Conservation (phyloP, 2,329 filamentous ascomycete genomes). For the Paecilomyces variotii region DNA sequence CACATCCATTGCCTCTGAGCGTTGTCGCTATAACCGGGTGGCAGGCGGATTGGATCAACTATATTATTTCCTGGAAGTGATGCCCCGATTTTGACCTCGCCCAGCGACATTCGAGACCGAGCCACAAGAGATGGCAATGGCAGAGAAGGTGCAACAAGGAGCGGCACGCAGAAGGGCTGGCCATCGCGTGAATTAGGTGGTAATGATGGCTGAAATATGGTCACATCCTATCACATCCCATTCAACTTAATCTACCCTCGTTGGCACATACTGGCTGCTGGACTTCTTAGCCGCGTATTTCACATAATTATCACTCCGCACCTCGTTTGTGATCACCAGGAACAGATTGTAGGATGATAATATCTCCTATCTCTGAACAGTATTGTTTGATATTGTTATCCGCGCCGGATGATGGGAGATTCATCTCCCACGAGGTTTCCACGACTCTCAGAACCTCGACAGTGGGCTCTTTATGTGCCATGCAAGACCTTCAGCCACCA, state of each 20-base stretch:
- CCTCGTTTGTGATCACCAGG: too few species aligned
- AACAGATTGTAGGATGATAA: too few species aligned
- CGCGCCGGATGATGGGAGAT: too few species aligned
- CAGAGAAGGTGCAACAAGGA: background rate
- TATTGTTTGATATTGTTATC: too few species aligned
- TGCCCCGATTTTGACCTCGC: background rate
- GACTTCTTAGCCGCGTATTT: background rate
- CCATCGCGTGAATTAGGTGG: background rate
- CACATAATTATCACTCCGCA: background rate
- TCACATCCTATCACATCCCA: background rate
- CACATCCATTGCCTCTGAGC: background rate
- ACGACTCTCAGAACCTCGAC: too few species aligned
- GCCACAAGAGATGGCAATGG: background rate
- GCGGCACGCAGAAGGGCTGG: background rate
- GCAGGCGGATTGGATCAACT: background rate
- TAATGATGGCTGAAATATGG: background rate
- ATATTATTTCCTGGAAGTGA: background rate
- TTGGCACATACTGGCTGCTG: background rate
- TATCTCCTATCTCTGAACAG: too few species aligned
- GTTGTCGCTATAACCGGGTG: background rate
- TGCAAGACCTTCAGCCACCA: too few species aligned
- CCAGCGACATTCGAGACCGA: background rate
- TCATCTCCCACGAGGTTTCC: too few species aligned
- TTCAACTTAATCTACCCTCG: background rate
- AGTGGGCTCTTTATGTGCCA: too few species aligned